Percentiles rank a stretch among this genome's conserved stretches.
These are phyloP conservation scores for Cyberlindnera subsufficiens DNA, from an alignment of 805 yeast genomes.

Conservation along the genomic window DNA sequence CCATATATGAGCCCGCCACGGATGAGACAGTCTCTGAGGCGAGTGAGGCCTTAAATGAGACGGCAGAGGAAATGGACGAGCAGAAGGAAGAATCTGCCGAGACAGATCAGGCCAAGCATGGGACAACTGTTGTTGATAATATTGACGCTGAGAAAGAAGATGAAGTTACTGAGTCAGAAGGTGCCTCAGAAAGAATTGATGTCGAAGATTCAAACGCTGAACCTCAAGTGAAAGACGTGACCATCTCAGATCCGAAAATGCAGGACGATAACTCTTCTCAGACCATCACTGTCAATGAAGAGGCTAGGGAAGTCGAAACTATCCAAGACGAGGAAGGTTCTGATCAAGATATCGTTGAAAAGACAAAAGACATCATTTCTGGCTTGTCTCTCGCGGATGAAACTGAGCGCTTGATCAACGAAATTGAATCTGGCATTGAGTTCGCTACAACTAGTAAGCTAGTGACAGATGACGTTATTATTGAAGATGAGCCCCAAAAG, in stretches of 20 bases:
- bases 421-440: slow-evolving; percentile 15
- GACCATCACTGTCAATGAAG: not conserved
- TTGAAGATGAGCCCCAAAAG: not conserved
- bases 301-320: no score
- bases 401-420: slow-evolving; percentile 17
- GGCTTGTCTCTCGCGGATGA: slow-evolving; percentile 14
- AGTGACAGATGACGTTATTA: not conserved
- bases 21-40: not conserved
- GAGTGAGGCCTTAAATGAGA: not conserved
- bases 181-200: no score
- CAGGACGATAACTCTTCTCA: no score
- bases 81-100: not conserved
- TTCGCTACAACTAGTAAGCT: not conserved
- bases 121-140: not conserved
- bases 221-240: not conserved
- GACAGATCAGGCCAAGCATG: not conserved
- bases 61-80: not conserved
- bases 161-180: no score
- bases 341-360: not conserved
- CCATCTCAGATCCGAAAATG: not conserved
- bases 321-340: not conserved
- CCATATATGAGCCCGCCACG: not conserved
- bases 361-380: not conserved
- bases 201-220: no score
- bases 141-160: not conserved